Evolutionary conservation across 192 early-diverging fungal species (phyloP).

Genomic region (Mortierella antarctica): DNA sequence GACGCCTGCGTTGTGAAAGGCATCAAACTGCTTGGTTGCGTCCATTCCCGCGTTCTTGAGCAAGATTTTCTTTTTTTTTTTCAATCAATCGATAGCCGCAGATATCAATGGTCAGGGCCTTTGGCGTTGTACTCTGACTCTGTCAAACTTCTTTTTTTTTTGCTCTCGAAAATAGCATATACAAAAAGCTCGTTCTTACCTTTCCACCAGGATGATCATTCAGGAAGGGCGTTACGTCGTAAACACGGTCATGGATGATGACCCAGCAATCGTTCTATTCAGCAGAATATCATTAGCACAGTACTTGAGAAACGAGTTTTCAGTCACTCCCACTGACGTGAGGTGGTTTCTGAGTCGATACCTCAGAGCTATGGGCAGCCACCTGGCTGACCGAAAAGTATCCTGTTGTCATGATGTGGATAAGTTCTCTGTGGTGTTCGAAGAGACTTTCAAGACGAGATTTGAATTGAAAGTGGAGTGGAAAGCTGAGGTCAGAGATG

Average conservation of each 20-base stretch:
- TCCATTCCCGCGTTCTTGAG: constrained; percentile 82
- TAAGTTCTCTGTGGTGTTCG: constrained; percentile 14
- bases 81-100: too few species aligned
- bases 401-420: constrained; percentile 35
- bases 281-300: background rate
- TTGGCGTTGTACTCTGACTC: background rate
- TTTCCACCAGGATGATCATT: constrained; percentile 69
- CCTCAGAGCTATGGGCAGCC: constrained; percentile 45
- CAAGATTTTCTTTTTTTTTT: constrained; percentile 69
- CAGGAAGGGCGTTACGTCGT: constrained; percentile 67
- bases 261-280: constrained; percentile 62
- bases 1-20: constrained; percentile 79
- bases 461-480: constrained; percentile 48
- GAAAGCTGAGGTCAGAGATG: constrained; percentile 47
- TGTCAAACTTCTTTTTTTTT: constrained; percentile 13
- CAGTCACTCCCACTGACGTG: background rate
- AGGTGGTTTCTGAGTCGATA: background rate
- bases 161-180: background rate
- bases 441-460: constrained; percentile 42
- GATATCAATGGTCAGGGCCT: background rate
- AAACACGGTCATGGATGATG: constrained; percentile 71
- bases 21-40: constrained; percentile 88
- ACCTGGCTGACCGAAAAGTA: constrained; percentile 34
- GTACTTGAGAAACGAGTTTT: background rate
- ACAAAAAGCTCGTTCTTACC: constrained; percentile 11